phyloP scores from a whole-genome alignment of 1,139 yeast species.

The Candida dubliniensis region DNA sequence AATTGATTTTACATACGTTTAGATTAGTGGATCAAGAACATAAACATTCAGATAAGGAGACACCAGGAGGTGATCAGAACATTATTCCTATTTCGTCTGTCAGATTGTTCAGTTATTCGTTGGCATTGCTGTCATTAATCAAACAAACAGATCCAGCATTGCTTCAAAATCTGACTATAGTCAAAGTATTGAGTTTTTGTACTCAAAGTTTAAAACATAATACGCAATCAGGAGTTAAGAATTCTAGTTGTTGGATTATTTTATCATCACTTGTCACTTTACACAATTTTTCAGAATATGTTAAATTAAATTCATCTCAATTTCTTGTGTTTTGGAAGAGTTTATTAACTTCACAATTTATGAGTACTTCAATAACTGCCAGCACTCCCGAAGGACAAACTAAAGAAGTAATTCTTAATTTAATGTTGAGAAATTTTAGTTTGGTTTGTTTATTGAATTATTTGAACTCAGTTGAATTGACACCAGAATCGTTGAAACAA shows the following conservation, averaged over 20 bases:
- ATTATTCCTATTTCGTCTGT: constrained; percentile 23
- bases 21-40: constrained; percentile 35
- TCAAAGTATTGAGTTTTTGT: constrained; percentile 47
- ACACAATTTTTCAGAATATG: constrained; percentile 57
- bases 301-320: constrained; percentile 73
- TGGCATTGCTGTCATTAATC: constrained; percentile 39
- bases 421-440: constrained; percentile 41
- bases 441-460: constrained; percentile 44
- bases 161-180: constrained; percentile 44
- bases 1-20: constrained; percentile 35
- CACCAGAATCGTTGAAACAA: constrained; percentile 46
- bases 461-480: constrained; percentile 37
- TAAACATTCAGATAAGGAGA: constrained; percentile 21
- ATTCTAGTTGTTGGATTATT: constrained; percentile 63
- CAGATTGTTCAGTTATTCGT: constrained; percentile 34
- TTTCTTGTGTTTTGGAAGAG: constrained; percentile 79
- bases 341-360: constrained; percentile 58
- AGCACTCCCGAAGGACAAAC: constrained; percentile 23
- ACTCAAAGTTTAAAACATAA: constrained; percentile 49
- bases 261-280: constrained; percentile 76
- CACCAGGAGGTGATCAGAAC: constrained; percentile 21
- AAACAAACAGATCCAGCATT: constrained; percentile 38
- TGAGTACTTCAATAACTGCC: constrained; percentile 28
- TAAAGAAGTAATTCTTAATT: constrained; percentile 36
- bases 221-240: constrained; percentile 21